Evolutionary conservation across 164 flowering plant species (phyloP).

Genomic region (Sextonia rubra): DNA sequence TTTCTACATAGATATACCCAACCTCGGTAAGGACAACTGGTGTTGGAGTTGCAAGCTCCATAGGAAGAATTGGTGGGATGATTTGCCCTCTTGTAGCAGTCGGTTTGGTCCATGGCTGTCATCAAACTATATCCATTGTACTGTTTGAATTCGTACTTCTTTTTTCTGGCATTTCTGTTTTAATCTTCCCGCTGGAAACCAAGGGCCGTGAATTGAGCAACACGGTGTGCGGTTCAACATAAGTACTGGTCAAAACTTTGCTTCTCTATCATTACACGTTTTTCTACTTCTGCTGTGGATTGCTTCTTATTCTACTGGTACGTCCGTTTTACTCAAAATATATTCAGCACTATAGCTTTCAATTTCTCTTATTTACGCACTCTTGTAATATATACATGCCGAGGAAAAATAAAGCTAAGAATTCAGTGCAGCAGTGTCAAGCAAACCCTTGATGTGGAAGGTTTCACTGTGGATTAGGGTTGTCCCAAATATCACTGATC

Average conservation of each 20-base stretch:
- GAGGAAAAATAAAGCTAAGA: too few species aligned
- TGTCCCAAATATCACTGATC: too few species aligned
- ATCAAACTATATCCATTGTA: conserved; percentile 52
- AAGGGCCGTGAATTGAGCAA: conserved; percentile 56
- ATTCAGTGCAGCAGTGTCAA: too few species aligned
- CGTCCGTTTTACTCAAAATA: too few species aligned
- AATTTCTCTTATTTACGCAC: too few species aligned
- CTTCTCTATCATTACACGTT: too few species aligned
- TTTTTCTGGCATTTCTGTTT: conserved; percentile 48
- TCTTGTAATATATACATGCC: too few species aligned
- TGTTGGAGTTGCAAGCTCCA: conserved; percentile 59
- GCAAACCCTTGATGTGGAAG: too few species aligned
- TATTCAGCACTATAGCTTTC: too few species aligned
- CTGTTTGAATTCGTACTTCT: conserved; percentile 53
- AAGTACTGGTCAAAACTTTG: neutral
- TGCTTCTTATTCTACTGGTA: too few species aligned
- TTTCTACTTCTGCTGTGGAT: too few species aligned
- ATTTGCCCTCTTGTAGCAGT: conserved; percentile 87
- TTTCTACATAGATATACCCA: conserved; percentile 57
- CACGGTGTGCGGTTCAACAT: conserved; percentile 16
- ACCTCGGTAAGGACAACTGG: conserved; percentile 70
- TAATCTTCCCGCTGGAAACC: conserved; percentile 72
- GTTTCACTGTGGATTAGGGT: too few species aligned
- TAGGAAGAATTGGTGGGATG: conserved; percentile 83
- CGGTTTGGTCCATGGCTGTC: conserved; percentile 62